phyloP scores from a whole-genome alignment of 257 asterid genomes.

The Nicotiana attenuata region DNA sequence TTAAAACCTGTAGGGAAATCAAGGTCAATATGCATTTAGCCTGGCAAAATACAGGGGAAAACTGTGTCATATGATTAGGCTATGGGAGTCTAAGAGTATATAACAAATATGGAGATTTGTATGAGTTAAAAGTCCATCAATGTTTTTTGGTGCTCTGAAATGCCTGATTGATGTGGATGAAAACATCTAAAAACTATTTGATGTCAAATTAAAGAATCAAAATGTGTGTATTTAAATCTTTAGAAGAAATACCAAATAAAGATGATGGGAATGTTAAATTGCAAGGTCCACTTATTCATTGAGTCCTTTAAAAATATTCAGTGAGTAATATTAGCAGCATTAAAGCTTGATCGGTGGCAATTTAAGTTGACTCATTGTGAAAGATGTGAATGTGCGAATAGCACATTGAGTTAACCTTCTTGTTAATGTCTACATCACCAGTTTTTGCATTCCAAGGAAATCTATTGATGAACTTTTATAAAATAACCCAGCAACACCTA shows the following conservation, averaged over 20 bases:
- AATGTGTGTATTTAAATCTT: not conserved
- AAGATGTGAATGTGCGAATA: not conserved
- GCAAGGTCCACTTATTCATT: not conserved
- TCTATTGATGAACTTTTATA: not conserved
- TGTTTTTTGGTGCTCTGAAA: not conserved
- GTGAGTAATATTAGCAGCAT: not conserved
- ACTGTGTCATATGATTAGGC: not conserved
- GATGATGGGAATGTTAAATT: not conserved
- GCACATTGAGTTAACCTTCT: not conserved
- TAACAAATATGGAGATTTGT: not conserved
- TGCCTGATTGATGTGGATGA: not conserved
- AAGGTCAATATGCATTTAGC: not conserved
- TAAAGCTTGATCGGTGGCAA: not conserved
- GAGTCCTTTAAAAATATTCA: not conserved
- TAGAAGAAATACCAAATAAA: not conserved
- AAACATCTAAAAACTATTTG: constrained; percentile 1
- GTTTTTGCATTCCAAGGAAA: constrained; percentile 7
- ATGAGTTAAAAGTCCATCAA: not conserved
- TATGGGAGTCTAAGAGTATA: not conserved
- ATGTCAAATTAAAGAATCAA: not conserved
- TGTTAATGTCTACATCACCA: not conserved
- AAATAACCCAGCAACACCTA: not conserved
- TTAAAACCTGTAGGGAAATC: not conserved
- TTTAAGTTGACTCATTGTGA: not conserved
- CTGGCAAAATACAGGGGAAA: not conserved